Base-by-base conservation (phyloP, 169 alveolate genomes). In the Eimeria zaria region DNA sequence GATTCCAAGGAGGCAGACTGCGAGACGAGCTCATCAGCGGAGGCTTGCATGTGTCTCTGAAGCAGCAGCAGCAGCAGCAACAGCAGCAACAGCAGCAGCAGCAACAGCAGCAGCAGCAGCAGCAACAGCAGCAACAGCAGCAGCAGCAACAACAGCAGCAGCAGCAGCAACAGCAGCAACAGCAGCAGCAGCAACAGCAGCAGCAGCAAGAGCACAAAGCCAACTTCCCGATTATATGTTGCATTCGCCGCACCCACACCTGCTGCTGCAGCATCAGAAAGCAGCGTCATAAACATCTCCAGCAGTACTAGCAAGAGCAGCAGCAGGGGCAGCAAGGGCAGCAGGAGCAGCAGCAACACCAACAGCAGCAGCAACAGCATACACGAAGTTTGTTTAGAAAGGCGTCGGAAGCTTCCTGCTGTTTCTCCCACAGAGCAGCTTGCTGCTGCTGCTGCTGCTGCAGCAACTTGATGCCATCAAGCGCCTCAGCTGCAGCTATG, bases 361-460 rank as follows among this genome's bases (percentile, higher is more conserved):
- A 46, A 73, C 90, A 81, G 73, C 53, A 51, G 90, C 73, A 84
- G 41, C 78, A 36, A n/a, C 62, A 58, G 80, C 92, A 36, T n/a
- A 58, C 92, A 24, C 92, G 53, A n/a, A 58, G 58, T 33, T 84
- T 55, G 80, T 84, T 55, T 24, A 84, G 69, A 36, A 84, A 84
- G 33, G 92, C 74, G 58, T 60, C 92, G 58, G 92, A 55, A 0
- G 92, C 92, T 18, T 84, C 80, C 92, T 55, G 80, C 55, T 84
- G 92, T 58, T 84, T 16, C 78, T 84, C 53, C 92, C 93, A 85
- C 48, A 55, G 80, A 60, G 60, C 78, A 5, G 51, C 46, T 2
- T 91, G 89, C 39, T 76, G 85, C 71, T 78, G 73, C 83, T 76
- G 96, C 83, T 74, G 78, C 69, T 91, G 71, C 81, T 78, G 83